Evolutionary conservation across 345 rosid species (phyloP).

Genomic region (Hypericum perforatum): DNA sequence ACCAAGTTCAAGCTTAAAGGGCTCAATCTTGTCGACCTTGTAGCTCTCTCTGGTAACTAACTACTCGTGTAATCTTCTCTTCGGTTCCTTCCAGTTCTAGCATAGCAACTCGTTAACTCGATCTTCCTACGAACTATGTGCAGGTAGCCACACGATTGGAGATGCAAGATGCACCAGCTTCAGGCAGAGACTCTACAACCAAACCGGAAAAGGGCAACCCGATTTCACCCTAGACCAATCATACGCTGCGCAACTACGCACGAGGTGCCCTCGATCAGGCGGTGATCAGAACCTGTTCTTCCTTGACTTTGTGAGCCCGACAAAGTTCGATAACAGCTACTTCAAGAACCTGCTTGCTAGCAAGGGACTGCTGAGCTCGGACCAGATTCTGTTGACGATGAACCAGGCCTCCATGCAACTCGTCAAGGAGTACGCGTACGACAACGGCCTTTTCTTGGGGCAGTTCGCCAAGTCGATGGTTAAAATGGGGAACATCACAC

Average conservation of each 20-base stretch:
- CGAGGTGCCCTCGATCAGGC: constrained; percentile 21
- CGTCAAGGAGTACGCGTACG: constrained; percentile 62
- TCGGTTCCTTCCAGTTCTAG: too few species aligned
- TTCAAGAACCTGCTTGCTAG: constrained; percentile 62
- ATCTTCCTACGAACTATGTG: background rate
- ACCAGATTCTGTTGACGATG: constrained; percentile 58
- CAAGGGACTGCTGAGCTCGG: constrained; percentile 74
- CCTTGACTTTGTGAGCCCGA: constrained; percentile 32
- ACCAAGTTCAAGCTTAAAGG: constrained; percentile 25
- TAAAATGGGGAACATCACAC: constrained; percentile 84
- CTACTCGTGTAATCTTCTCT: background rate
- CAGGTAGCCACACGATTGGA: constrained; percentile 80
- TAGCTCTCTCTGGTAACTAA: constrained; percentile 20
- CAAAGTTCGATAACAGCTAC: constrained; percentile 69
- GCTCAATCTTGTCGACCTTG: constrained; percentile 23
- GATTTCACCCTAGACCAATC: constrained; percentile 30
- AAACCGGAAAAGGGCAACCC: constrained; percentile 57
- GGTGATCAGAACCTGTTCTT: constrained; percentile 23
- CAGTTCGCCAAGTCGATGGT: constrained; percentile 83
- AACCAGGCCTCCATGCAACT: constrained; percentile 45
- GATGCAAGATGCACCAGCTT: constrained; percentile 75
- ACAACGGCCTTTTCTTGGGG: constrained; percentile 50
- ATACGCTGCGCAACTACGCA: constrained; percentile 16
- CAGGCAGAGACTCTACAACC: constrained; percentile 79
- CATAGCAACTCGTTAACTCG: background rate